phyloP scores from a whole-genome alignment of 306 rosid species.

The Prunus padus region DNA sequence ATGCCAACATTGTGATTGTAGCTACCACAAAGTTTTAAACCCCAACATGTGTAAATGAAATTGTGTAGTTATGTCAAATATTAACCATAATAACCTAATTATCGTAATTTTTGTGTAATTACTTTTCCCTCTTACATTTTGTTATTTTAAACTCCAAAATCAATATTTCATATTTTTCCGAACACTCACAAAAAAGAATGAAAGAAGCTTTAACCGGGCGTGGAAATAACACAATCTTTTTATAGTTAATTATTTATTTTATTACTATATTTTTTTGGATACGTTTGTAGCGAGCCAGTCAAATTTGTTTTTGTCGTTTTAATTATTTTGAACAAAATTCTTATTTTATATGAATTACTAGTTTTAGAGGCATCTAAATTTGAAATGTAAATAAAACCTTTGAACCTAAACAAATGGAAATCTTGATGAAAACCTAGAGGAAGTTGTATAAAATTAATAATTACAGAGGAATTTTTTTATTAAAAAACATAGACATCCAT shows the following conservation, averaged over 20 bases:
- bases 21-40: neutral
- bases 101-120: neutral
- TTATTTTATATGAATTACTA: neutral
- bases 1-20: no score
- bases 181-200: neutral
- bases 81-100: neutral
- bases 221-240: neutral
- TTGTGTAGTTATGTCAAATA: neutral
- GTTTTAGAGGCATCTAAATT: neutral
- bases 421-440: neutral
- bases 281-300: accelerated
- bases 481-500: neutral
- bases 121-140: no score
- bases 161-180: no score
- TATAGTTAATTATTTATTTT: neutral
- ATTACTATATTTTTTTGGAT: neutral
- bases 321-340: neutral
- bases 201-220: neutral
- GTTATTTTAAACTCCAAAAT: no score
- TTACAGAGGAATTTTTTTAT: neutral
- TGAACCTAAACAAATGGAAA: neutral
- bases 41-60: neutral
- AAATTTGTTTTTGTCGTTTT: neutral
- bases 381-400: neutral
- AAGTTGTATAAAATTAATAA: neutral